A percentile compares a stretch with the other conserved stretches of the same genome.
phyloP scores from a whole-genome alignment of 805 yeast genomes.

The Sugiyamaella smithiae region DNA sequence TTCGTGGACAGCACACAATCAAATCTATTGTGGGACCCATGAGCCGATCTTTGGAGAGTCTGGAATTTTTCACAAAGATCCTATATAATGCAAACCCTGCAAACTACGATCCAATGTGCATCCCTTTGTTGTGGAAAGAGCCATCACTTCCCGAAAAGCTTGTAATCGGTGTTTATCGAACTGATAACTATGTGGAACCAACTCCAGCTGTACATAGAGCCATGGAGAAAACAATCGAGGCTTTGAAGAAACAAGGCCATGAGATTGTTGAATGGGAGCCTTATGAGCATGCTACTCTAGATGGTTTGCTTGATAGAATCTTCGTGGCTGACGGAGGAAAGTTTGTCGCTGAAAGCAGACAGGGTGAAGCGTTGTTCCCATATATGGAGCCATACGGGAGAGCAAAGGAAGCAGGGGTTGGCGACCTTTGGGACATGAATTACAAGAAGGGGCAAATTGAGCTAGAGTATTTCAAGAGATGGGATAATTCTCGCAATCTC shows the following conservation, averaged over 20 bases:
- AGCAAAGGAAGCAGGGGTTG: constrained; percentile 37
- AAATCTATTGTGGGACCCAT: constrained; percentile 50
- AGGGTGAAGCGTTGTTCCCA: constrained; percentile 35
- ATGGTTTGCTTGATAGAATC: constrained; percentile 24
- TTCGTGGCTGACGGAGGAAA: constrained; percentile 48
- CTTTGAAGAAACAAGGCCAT: constrained; percentile 56
- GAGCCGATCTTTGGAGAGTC: constrained; percentile 37
- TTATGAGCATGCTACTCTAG: constrained; percentile 31
- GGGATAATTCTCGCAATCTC: constrained; percentile 39
- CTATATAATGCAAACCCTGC: constrained; percentile 45
- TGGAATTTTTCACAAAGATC: constrained; percentile 39
- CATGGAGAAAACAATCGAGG: constrained; percentile 50
- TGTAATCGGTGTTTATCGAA: constrained; percentile 45
- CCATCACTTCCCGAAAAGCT: constrained; percentile 34
- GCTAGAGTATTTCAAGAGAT: constrained; percentile 40
- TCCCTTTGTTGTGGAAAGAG: constrained; percentile 50
- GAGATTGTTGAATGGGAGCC: constrained; percentile 51
- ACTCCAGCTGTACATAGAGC: constrained; percentile 56
- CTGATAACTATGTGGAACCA: constrained; percentile 48
- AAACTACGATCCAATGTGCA: constrained; percentile 46
- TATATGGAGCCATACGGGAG: constrained; percentile 40
- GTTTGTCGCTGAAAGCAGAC: constrained; percentile 23
- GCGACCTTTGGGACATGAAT: constrained; percentile 45
- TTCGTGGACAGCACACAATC: constrained; percentile 39
- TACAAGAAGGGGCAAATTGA: constrained; percentile 28